A percentile compares a stretch with the other conserved stretches of the same genome.
phyloP scores from a whole-genome alignment of 768 basidiomycete genomes.

The Russula virescens region DNA sequence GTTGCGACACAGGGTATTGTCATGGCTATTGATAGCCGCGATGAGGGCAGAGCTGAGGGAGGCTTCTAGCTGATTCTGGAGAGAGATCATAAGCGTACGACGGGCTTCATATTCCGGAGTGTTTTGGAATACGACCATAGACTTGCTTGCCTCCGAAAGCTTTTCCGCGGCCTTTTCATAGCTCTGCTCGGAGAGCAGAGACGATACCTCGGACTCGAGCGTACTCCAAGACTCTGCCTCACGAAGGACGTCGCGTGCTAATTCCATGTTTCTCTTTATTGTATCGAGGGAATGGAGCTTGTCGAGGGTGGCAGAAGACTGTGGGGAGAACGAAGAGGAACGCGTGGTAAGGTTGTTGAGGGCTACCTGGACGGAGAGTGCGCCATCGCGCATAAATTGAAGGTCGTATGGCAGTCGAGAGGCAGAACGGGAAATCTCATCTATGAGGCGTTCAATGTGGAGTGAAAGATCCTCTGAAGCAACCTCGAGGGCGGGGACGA shows the following conservation, averaged over 20 bases:
- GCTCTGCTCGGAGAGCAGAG: slow-evolving; percentile 69
- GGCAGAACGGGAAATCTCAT: slow-evolving; percentile 87
- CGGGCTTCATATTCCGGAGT: slow-evolving; percentile 87
- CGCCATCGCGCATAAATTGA: slow-evolving; percentile 94
- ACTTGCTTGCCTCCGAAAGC: slow-evolving; percentile 80
- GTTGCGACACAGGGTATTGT: slow-evolving; percentile 64
- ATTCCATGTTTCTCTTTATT: slow-evolving; percentile 83
- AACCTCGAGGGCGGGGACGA: slow-evolving; percentile 77
- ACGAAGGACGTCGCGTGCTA: slow-evolving; percentile 78
- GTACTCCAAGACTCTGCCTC: slow-evolving; percentile 98
- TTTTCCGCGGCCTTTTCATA: slow-evolving; percentile 91
- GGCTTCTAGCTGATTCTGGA: slow-evolving; percentile 95
- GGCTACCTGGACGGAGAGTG: slow-evolving; percentile 63
- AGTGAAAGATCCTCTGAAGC: slow-evolving; percentile 85
- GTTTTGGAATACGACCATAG: slow-evolving; percentile 90
- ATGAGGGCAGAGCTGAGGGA: slow-evolving; percentile 87
- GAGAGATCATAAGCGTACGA: slow-evolving; percentile 77
- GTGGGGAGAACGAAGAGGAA: slow-evolving; percentile 47
- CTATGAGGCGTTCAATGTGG: slow-evolving; percentile 80
- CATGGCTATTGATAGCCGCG: slow-evolving; percentile 74
- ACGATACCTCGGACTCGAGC: slow-evolving; percentile 86
- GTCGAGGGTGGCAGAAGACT: slow-evolving; percentile 64
- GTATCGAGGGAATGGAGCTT: slow-evolving; percentile 76
- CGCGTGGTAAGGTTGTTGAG: slow-evolving; percentile 57
- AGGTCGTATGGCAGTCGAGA: slow-evolving; percentile 92